Percentiles rank a stretch among this genome's conserved stretches.
phyloP scores from a whole-genome alignment of 2,329 filamentous ascomycete species.

The Penicillium psychrosexuale region DNA sequence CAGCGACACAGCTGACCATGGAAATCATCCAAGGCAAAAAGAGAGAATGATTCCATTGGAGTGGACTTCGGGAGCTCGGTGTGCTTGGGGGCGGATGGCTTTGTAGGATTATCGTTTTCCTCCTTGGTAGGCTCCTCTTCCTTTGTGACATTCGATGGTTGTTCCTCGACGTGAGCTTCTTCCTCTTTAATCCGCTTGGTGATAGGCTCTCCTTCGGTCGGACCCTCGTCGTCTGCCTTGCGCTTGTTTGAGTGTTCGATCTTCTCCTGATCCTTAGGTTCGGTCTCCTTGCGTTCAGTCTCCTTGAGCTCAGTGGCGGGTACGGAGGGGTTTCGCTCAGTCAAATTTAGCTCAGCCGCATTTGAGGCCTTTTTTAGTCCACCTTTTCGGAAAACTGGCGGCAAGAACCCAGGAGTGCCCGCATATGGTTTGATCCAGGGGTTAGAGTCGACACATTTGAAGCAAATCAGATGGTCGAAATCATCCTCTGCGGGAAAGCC shows the following conservation, averaged over 20 bases:
- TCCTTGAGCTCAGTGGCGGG: background rate
- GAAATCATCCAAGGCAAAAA: conserved; percentile 79
- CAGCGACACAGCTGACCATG: conserved; percentile 81
- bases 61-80: conserved; percentile 53
- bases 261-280: conserved; percentile 5
- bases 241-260: conserved; percentile 57
- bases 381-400: conserved; percentile 59
- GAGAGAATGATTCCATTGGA: conserved; percentile 63
- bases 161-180: conserved; percentile 12
- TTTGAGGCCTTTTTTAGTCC: conserved; percentile 14
- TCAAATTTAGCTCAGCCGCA: background rate
- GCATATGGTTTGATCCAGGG: conserved; percentile 93
- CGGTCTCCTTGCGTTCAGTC: background rate
- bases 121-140: conserved; percentile 4
- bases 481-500: conserved; percentile 86
- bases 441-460: conserved; percentile 82
- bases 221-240: conserved; percentile 56
- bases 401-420: conserved; percentile 72
- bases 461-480: conserved; percentile 89
- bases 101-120: conserved; percentile 2
- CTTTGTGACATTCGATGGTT: conserved; percentile 1
- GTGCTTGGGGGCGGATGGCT: conserved; percentile 53
- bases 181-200: conserved; percentile 51
- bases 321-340: background rate
- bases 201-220: conserved; percentile 26